Conservation (phyloP, 2,329 filamentous ascomycete genomes). For the Purpureocillium lavendulum region DNA sequence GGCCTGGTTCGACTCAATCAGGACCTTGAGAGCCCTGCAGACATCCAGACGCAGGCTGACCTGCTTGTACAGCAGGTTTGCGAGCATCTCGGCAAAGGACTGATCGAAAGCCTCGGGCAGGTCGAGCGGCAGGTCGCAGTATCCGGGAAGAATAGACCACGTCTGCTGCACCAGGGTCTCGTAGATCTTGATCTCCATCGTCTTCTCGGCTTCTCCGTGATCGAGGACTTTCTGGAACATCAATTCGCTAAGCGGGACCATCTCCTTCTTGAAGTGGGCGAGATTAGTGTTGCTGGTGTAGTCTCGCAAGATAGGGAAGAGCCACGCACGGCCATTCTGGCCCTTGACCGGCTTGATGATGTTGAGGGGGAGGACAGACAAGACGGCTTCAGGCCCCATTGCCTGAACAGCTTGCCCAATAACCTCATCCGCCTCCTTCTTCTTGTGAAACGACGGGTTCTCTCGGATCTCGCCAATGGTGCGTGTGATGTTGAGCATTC, state of each 20-base stretch:
- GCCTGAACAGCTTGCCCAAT: constrained; percentile 80
- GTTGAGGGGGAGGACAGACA: constrained; percentile 79
- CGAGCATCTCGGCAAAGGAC: constrained; percentile 77
- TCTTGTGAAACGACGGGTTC: constrained; percentile 82
- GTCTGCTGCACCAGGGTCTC: constrained; percentile 94
- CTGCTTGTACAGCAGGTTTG: constrained; percentile 89
- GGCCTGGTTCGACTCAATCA: constrained; percentile 87
- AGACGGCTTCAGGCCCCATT: constrained; percentile 80
- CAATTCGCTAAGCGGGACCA: constrained; percentile 80
- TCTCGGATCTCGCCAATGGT: constrained; percentile 79
- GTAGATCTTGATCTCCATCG: constrained; percentile 95
- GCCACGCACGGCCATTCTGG: constrained; percentile 83
- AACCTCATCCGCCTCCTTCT: constrained; percentile 89
- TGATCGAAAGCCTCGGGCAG: constrained; percentile 72
- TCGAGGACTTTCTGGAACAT: constrained; percentile 87
- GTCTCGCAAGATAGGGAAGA: constrained; percentile 85
- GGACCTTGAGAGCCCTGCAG: constrained; percentile 74
- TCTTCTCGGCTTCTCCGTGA: constrained; percentile 75
- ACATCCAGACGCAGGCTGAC: constrained; percentile 79
- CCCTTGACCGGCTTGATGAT: constrained; percentile 67
- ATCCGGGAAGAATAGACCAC: constrained; percentile 89
- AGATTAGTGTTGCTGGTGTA: constrained; percentile 84
- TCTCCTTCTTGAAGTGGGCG: constrained; percentile 73
- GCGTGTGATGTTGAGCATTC: constrained; percentile 66
- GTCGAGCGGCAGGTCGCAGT: constrained; percentile 88